These are phyloP conservation scores for Lupinus albus DNA, from an alignment of 306 rosid species.

Conservation along the genomic window DNA sequence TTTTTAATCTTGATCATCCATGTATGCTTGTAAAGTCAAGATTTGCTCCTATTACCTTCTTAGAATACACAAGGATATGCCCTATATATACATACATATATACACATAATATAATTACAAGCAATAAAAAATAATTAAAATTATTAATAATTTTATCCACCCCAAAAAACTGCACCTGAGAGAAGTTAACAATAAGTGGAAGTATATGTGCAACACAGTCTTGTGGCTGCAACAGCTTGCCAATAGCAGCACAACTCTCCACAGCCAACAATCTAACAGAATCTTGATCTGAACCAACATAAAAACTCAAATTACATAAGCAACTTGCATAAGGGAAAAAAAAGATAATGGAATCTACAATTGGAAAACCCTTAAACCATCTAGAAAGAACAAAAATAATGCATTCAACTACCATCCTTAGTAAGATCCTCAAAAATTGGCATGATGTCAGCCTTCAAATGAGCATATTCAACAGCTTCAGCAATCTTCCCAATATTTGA, in stretches of 20 bases:
- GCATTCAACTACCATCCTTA: slow-evolving; percentile 64
- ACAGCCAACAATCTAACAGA: slow-evolving; percentile 85
- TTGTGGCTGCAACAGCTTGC: slow-evolving; percentile 80
- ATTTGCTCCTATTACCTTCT: too few relatives aligned
- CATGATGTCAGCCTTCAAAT: slow-evolving; percentile 76
- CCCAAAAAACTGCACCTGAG: slow-evolving; percentile 57
- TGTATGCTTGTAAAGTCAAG: too few relatives aligned
- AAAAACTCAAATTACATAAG: background rate
- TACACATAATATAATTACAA: background rate
- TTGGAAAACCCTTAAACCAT: background rate
- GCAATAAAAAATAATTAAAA: background rate
- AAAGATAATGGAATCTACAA: background rate
- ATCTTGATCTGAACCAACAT: slow-evolving; percentile 66
- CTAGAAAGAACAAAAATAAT: slow-evolving; percentile 9
- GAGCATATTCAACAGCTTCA: slow-evolving; percentile 71
- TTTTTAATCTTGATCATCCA: too few relatives aligned
- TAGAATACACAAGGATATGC: too few relatives aligned
- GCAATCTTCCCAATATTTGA: slow-evolving; percentile 79
- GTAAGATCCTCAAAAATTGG: slow-evolving; percentile 81
- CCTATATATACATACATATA: too few relatives aligned
- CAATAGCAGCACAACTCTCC: slow-evolving; percentile 86
- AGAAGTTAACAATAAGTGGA: slow-evolving; percentile 80
- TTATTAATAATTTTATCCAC: background rate
- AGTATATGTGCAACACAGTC: slow-evolving; percentile 82
- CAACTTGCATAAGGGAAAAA: slow-evolving; percentile 1